A percentile compares a stretch with the other conserved stretches of the same genome.
phyloP scores from a whole-genome alignment of 768 basidiomycete genomes.

The Hygrocybe punicea region DNA sequence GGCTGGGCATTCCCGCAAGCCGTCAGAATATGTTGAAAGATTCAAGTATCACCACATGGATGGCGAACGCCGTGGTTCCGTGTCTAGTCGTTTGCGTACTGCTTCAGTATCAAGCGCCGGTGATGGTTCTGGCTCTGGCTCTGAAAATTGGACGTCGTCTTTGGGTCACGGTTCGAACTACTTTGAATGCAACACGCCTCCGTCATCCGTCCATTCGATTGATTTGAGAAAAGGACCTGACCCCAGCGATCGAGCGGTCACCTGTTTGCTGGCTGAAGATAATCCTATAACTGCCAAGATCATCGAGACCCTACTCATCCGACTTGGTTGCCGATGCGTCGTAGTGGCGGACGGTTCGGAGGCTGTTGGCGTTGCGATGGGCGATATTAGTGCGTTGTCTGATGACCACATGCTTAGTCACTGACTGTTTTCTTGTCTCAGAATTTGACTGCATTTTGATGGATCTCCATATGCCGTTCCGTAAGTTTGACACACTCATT shows the following conservation, averaged over 20 bases:
- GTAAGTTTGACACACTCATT: slow-evolving; percentile 44
- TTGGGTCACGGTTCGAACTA: slow-evolving; percentile 52
- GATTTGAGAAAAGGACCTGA: slow-evolving; percentile 75
- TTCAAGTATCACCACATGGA: slow-evolving; percentile 84
- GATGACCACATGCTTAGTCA: background rate
- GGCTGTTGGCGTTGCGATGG: slow-evolving; percentile 95
- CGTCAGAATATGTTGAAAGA: slow-evolving; percentile 84
- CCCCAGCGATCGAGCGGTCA: slow-evolving; percentile 83
- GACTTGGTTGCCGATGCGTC: slow-evolving; percentile 92
- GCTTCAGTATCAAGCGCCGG: slow-evolving; percentile 82
- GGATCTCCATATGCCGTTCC: slow-evolving; percentile 92
- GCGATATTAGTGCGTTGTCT: slow-evolving; percentile 82
- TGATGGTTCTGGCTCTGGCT: slow-evolving; percentile 73
- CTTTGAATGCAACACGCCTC: slow-evolving; percentile 63
- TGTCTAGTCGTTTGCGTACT: slow-evolving; percentile 84
- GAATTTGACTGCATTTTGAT: slow-evolving; percentile 96
- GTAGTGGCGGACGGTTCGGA: slow-evolving; percentile 96
- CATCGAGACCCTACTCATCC: slow-evolving; percentile 88
- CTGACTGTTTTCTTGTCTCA: slow-evolving; percentile 30
- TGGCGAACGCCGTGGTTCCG: slow-evolving; percentile 72
- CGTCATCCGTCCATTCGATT: slow-evolving; percentile 82
- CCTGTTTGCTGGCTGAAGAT: slow-evolving; percentile 92
- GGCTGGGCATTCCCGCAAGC: slow-evolving; percentile 70
- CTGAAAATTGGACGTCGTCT: slow-evolving; percentile 67
- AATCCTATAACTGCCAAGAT: slow-evolving; percentile 99